phyloP scores from a whole-genome alignment of 345 rosid genomes.

The Reutealis trisperma region DNA sequence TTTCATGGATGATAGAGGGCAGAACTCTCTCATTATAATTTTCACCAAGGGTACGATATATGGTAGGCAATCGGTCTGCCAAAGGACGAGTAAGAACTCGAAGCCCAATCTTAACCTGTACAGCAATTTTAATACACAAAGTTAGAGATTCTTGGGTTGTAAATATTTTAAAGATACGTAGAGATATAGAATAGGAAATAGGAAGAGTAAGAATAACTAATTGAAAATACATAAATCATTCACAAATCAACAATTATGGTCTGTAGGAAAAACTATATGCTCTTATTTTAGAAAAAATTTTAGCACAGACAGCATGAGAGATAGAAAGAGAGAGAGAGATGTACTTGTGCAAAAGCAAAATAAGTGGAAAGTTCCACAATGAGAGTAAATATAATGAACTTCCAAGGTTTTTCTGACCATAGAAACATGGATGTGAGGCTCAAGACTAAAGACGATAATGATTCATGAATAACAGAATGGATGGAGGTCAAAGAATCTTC shows the following conservation, averaged over 20 bases:
- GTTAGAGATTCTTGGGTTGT: background rate
- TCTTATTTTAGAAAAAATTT: background rate
- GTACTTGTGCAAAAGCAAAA: background rate
- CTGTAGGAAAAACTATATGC: background rate
- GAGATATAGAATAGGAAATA: background rate
- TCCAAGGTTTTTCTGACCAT: no score
- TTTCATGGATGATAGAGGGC: slow-evolving; percentile 92
- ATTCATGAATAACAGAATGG: background rate
- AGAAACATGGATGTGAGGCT: background rate
- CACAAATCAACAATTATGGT: background rate
- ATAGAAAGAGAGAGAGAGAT: background rate
- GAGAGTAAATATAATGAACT: no score
- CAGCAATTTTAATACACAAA: slow-evolving; percentile 16
- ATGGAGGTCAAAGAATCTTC: background rate
- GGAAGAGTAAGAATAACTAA: background rate
- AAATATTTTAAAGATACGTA: background rate
- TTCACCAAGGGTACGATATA: slow-evolving; percentile 83
- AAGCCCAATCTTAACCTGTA: slow-evolving; percentile 88
- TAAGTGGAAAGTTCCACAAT: background rate
- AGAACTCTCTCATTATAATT: slow-evolving; percentile 83
- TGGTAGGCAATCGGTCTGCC: slow-evolving; percentile 64
- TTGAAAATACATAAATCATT: background rate
- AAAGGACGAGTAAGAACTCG: slow-evolving; percentile 92
- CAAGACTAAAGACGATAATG: background rate
- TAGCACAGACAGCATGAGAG: background rate